Base-by-base conservation (phyloP, 495 filamentous ascomycete genomes). In the Neurospora sp. region DNA sequence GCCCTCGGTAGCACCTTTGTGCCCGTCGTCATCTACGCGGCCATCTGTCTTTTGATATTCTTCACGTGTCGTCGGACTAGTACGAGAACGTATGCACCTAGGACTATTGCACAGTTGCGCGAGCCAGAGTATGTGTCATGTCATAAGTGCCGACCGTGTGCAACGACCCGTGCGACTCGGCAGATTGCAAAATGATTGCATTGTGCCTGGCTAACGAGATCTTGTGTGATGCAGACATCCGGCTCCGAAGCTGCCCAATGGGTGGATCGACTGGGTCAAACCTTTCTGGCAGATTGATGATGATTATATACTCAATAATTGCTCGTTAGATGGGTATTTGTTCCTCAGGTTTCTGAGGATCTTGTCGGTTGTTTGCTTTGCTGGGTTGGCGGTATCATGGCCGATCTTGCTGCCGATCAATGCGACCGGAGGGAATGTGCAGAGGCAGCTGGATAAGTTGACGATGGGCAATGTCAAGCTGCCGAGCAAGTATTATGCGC, bases 321-420 rank as follows among this genome's bases (percentile, higher is more conserved):
- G 88, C 48, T 92, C 91, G 0, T 81, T 93, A 3, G 92, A 95
- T 78, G 88, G 90, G 39, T 96, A 92, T 79, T 86, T 96, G 39
- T 90, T 92, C 78, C 87, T 96, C 28, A 91, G 93, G n/a, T 96
- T 93, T 77, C 82, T 97, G 69, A 89, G 90, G 71, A 86, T 92
- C 21, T 81, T 90, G 39, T 87, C 91, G 59, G 84, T 88, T 71
- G 90, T 94, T 28, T 92, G 91, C 80, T 86, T 96, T 48, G 87
- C 91, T 13, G 93, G 93, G 45, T 89, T 85, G 77, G 86, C 82
- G 45, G 83, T 96, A 42, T 91, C 90, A 3, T 96, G 89, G 86
- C 92, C 94, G 6, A 85, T 96, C 66, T 82, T 97, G 45, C 89
- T 95, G 76, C 92, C 93, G 0, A 81, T 96, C 77, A 92, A 97